These are phyloP conservation scores for Raphanus sativus DNA, from an alignment of 345 rosid species.

Conservation along the genomic window DNA sequence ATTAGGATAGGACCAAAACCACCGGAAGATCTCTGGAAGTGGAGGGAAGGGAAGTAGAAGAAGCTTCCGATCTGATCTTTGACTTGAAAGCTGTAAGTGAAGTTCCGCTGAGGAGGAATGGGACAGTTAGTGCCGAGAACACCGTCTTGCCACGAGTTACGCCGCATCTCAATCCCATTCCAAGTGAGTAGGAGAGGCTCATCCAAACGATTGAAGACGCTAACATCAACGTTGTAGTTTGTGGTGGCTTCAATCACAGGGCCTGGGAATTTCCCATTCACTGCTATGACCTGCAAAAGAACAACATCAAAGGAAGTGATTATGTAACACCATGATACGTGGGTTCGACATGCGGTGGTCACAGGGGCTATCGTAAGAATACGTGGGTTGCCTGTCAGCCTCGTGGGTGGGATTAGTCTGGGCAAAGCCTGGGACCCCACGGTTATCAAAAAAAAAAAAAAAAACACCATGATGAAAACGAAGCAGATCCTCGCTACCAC, in stretches of 20 bases:
- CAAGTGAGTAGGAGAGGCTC: constrained; percentile 81
- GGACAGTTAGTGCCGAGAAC: constrained; percentile 89
- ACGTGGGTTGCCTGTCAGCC: no score
- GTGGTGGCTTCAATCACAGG: constrained; percentile 69
- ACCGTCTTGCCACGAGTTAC: constrained; percentile 95
- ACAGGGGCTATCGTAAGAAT: no score
- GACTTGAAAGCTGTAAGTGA: constrained; percentile 75
- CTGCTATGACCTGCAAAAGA: constrained; percentile 68
- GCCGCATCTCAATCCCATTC: constrained; percentile 87
- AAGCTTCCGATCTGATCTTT: constrained; percentile 97
- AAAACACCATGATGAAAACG: neutral
- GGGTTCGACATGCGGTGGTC: no score
- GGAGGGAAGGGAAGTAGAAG: constrained; percentile 80
- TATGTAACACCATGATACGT: no score
- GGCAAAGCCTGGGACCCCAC: no score
- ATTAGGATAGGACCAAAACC: constrained; percentile 86
- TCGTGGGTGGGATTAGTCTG: no score
- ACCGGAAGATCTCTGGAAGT: constrained; percentile 87
- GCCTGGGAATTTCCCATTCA: constrained; percentile 79
- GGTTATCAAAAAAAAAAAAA: no score
- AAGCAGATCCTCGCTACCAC: neutral
- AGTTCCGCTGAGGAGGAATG: constrained; percentile 58
- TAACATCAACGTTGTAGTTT: constrained; percentile 64
- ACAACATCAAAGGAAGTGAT: neutral
- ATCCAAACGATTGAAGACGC: constrained; percentile 66